phyloP scores from a whole-genome alignment of 176 grass and related monocot genomes.

The Tuctoria greenei region DNA sequence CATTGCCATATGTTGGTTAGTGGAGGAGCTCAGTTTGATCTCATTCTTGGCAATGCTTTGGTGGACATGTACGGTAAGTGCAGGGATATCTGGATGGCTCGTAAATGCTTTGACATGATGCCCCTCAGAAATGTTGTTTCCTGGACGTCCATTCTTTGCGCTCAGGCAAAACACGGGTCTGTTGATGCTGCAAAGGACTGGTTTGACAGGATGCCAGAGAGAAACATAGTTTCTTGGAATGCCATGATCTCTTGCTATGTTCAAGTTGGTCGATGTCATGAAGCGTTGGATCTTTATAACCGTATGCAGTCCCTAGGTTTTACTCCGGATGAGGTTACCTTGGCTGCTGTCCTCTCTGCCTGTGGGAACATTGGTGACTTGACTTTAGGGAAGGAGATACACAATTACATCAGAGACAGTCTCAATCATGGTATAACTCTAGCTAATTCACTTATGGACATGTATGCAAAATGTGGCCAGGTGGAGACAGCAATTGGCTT shows the following conservation, averaged over 20 bases:
- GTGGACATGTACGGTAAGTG: slow-evolving; percentile 55
- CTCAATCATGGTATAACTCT: slow-evolving; percentile 25
- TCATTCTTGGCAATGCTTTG: slow-evolving; percentile 46
- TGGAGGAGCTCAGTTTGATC: slow-evolving; percentile 26
- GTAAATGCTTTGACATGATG: slow-evolving; percentile 47
- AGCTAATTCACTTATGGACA: slow-evolving; percentile 45
- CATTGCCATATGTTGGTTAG: slow-evolving; percentile 36
- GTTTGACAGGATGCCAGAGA: too few species aligned
- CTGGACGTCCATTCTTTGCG: slow-evolving; percentile 47
- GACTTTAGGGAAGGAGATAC: slow-evolving; percentile 36
- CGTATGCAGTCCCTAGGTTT: slow-evolving; percentile 25
- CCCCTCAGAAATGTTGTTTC: slow-evolving; percentile 39
- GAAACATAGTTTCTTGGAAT: too few species aligned
- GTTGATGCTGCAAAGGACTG: too few species aligned
- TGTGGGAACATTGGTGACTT: slow-evolving; percentile 32
- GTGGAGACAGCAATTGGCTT: slow-evolving; percentile 31
- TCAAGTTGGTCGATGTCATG: slow-evolving; percentile 23
- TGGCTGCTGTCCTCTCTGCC: slow-evolving; percentile 39
- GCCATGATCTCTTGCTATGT: too few species aligned
- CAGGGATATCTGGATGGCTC: slow-evolving; percentile 31
- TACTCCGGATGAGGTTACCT: slow-evolving; percentile 43
- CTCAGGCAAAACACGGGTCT: not conserved
- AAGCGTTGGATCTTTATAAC: slow-evolving; percentile 45
- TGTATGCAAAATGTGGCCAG: slow-evolving; percentile 54
- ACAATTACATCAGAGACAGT: slow-evolving; percentile 10